Base-by-base conservation (phyloP, 331 rosid species). In the Rosa hybrid region DNA sequence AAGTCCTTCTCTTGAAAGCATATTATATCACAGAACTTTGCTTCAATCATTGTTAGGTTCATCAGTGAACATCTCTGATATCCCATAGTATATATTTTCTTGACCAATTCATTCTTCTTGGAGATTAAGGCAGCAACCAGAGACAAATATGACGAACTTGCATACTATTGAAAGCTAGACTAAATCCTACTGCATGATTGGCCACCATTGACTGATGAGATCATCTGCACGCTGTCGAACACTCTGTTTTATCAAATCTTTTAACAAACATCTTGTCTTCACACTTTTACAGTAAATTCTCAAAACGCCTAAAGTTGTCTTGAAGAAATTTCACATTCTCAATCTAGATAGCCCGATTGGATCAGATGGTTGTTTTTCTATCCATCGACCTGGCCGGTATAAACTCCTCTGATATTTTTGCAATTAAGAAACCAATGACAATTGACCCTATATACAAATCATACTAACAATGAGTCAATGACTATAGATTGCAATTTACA, bases 21-120 rank as follows among this genome's bases (percentile, higher is more conserved):
- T 6, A 69, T 59, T 39, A 75, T 72, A 77, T 76, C 56, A 44
- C 18, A 44, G 44, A 64, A 25, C 18, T 17, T 77, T 67, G 72
- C 59, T 62, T 77, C 70, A 83, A 84, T 86, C 83, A 77, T 88
- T 83, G 72, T 74, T 64, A 25, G 68, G 78, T 69, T 69, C 76
- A 68, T 48, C 68, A 84, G 68, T 77, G 59, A 48, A 49, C 75
- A 78, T 84, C 79, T 45, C 72, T 80, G 12, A n/a, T 45, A 50
- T 74, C 27, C 64, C 50, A 41, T 72, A 68, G 13, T 64, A 64
- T 25, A 75, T 6, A 7, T 71, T 49, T 70, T 76, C 74, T 71
- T 72, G 78, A 38, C 34, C 51, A 20, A 63, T 49, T 64, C 70
- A 11, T 72, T 49, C 4, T 23, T 1, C 59, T 10, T 45, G 48